A percentile compares a stretch with the other conserved stretches of the same genome.
These are phyloP conservation scores for Colletotrichum higginsianum DNA, from an alignment of 2,329 filamentous ascomycete genomes.

Conservation along the genomic window DNA sequence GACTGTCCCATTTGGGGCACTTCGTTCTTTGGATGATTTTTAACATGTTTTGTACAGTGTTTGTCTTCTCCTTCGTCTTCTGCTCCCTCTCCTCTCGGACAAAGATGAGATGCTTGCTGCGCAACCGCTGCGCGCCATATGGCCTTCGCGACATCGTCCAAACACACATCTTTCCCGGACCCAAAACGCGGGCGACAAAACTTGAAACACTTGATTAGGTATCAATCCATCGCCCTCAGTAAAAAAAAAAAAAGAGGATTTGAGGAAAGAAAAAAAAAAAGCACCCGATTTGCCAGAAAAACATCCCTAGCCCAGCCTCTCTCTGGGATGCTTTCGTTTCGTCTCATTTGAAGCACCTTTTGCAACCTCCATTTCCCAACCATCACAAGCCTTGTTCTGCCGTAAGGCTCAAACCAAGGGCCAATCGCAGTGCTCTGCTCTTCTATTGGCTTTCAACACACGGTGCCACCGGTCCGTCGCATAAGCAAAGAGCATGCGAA, in stretches of 20 bases:
- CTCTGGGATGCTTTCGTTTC: constrained; percentile 35
- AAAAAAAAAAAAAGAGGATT: not conserved
- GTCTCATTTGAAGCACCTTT: constrained; percentile 32
- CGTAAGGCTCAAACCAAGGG: constrained; percentile 9
- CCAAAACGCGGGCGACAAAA: constrained; percentile 31
- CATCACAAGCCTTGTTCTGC: constrained; percentile 4
- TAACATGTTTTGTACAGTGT: constrained; percentile 33
- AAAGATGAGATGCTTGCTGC: constrained; percentile 27
- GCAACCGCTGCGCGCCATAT: constrained; percentile 1
- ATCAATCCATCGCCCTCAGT: constrained; percentile 35
- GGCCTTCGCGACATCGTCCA: constrained; percentile 9
- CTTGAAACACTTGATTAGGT: constrained; percentile 39
- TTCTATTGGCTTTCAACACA: constrained; percentile 10
- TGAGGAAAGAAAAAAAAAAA: too few species aligned
- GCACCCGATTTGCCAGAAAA: too few species aligned
- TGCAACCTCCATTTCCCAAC: constrained; percentile 22
- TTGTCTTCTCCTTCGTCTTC: not conserved
- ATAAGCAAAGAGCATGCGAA: constrained; percentile 15
- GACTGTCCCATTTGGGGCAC: not conserved
- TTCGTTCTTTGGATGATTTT: constrained; percentile 23
- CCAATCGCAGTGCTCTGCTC: not conserved
- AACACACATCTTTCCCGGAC: constrained; percentile 16
- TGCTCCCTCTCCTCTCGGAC: not conserved
- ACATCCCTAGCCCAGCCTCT: constrained; percentile 20
- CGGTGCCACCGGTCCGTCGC: not conserved